Conservation (phyloP, 768 basidiomycete genomes). For the Lactifluus hygrophoroides region DNA sequence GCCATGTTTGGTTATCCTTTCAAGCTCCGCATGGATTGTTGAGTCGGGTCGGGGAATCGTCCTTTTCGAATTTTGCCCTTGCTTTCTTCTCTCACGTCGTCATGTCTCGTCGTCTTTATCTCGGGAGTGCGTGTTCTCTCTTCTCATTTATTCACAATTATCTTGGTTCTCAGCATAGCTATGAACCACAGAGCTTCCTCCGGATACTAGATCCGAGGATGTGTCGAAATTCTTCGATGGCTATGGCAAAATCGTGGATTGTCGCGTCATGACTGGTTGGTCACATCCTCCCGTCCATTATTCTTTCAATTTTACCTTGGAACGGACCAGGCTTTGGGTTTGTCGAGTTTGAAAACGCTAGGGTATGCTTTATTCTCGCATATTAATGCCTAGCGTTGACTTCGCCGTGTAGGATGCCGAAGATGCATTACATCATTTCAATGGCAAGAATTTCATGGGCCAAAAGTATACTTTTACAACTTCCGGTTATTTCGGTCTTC, state of each 20-base stretch:
- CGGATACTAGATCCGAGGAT: conserved; percentile 76
- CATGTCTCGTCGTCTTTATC: conserved; percentile 81
- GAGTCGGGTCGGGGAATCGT: not conserved
- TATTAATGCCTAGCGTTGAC: not conserved
- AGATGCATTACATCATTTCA: conserved; percentile 80
- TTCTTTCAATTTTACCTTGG: not conserved
- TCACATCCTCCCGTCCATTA: conserved; percentile 15
- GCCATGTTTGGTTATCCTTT: conserved; percentile 13
- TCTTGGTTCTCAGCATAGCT: not conserved
- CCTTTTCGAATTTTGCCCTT: not conserved
- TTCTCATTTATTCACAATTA: not conserved
- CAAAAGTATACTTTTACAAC: conserved; percentile 46
- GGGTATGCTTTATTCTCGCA: conserved; percentile 36
- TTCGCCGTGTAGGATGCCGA: conserved; percentile 70
- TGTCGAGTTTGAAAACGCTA: conserved; percentile 86
- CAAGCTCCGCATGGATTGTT: conserved; percentile 15
- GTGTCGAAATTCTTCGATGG: conserved; percentile 86
- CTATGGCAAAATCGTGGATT: conserved; percentile 82
- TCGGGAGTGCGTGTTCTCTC: conserved; percentile 53
- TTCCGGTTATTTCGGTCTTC: not conserved
- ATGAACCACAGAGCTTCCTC: conserved; percentile 54
- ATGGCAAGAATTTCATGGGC: conserved; percentile 86
- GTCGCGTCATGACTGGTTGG: conserved; percentile 89
- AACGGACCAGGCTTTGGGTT: conserved; percentile 75
- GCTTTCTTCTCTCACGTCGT: conserved; percentile 26